phyloP scores from a whole-genome alignment of 2,329 filamentous ascomycete genomes.

The Paraconiothyrium sp. region DNA sequence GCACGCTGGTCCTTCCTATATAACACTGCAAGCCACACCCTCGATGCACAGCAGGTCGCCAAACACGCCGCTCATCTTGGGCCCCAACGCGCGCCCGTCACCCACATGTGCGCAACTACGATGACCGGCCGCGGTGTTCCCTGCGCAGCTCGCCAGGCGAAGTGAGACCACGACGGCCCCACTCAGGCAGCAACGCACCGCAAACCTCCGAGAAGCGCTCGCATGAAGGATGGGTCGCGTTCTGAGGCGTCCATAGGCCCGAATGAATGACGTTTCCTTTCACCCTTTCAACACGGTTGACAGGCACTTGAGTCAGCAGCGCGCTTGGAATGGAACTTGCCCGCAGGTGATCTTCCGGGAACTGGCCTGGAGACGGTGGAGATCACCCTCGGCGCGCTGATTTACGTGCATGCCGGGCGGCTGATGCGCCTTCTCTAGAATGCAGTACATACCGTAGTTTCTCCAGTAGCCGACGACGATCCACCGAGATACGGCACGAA shows the following conservation, averaged over 20 bases:
- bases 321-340: not conserved
- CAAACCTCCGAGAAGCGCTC: conserved; percentile 3
- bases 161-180: conserved; percentile 14
- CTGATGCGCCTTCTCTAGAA: not conserved
- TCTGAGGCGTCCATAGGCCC: conserved; percentile 4
- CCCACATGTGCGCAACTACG: not conserved
- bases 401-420: conserved; percentile 6
- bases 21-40: conserved; percentile 5
- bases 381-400: not conserved
- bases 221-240: conserved; percentile 4
- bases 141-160: conserved; percentile 14
- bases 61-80: conserved; percentile 1
- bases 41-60: not conserved
- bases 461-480: not conserved
- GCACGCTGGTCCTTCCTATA: conserved; percentile 8
- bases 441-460: not conserved
- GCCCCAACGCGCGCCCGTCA: conserved; percentile 5
- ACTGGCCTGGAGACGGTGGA: conserved; percentile 7
- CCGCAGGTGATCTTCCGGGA: conserved; percentile 9
- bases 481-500: not conserved
- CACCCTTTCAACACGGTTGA: not conserved
- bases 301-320: not conserved
- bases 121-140: conserved; percentile 12
- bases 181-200: conserved; percentile 10
- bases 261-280: conserved; percentile 1